A percentile compares a stretch with the other conserved stretches of the same genome.
Conservation (phyloP, 2,329 filamentous ascomycete species). For the Xylariaceae sp. region DNA sequence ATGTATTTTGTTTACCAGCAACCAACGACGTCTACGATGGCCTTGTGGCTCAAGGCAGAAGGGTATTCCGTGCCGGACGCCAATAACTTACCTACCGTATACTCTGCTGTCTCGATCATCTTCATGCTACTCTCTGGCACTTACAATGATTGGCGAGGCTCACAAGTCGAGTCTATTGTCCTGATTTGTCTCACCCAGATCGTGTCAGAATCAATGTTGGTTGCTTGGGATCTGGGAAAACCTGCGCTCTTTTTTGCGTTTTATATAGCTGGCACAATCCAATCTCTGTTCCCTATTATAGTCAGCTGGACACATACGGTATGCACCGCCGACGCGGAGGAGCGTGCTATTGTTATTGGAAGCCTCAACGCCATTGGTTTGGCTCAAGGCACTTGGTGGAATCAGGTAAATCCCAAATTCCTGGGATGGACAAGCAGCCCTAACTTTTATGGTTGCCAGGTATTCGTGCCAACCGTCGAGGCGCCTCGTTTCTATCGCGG, state of each 20-base stretch:
- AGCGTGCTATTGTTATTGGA: slow-evolving; percentile 31
- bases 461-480: slow-evolving; percentile 30
- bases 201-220: slow-evolving; percentile 19
- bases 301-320: slow-evolving; percentile 34
- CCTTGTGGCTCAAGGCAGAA: slow-evolving; percentile 26
- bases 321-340: slow-evolving; percentile 31
- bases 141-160: slow-evolving; percentile 24
- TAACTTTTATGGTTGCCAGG: slow-evolving; percentile 8
- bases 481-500: slow-evolving; percentile 25
- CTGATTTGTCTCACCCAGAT: slow-evolving; percentile 24
- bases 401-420: slow-evolving; percentile 13
- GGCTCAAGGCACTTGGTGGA: slow-evolving; percentile 27
- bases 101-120: slow-evolving; percentile 35
- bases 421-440: background rate
- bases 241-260: slow-evolving; percentile 24
- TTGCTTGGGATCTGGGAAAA: slow-evolving; percentile 21
- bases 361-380: slow-evolving; percentile 29
- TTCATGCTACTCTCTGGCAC: slow-evolving; percentile 29
- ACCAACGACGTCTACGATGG: slow-evolving; percentile 27
- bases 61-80: slow-evolving; percentile 25
- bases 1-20: slow-evolving; percentile 28
- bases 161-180: slow-evolving; percentile 19
- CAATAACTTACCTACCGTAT: slow-evolving; percentile 31
- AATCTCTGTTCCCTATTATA: slow-evolving; percentile 25
- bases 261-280: slow-evolving; percentile 26